phyloP scores from a whole-genome alignment of 129 eudicot genomes.

The Smallanthus sonchifolius region DNA sequence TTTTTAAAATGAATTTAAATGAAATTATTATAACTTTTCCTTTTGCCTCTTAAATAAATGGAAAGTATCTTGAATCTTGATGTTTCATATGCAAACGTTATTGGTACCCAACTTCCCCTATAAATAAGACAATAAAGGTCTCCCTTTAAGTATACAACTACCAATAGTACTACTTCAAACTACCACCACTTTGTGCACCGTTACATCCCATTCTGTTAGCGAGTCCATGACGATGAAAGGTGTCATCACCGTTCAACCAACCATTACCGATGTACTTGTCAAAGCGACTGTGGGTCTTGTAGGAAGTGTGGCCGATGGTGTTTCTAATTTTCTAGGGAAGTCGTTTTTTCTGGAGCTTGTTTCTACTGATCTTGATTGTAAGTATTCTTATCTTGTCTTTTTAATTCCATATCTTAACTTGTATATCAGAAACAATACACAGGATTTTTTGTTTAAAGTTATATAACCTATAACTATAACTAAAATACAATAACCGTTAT shows the following conservation, averaged over 20 bases:
- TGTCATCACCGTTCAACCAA: constrained; percentile 36
- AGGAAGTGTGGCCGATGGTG: constrained; percentile 34
- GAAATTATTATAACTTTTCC: too few species aligned
- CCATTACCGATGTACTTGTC: constrained; percentile 31
- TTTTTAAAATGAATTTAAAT: too few species aligned
- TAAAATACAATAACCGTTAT: too few species aligned
- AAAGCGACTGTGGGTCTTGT: constrained; percentile 24
- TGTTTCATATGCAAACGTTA: too few species aligned
- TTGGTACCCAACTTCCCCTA: background rate
- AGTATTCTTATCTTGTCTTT: background rate
- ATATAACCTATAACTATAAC: too few species aligned
- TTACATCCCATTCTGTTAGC: background rate
- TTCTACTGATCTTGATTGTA: constrained; percentile 45
- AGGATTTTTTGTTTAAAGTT: background rate
- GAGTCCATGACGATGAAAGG: constrained; percentile 22
- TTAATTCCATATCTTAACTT: background rate
- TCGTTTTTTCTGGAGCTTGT: constrained; percentile 55
- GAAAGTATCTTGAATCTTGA: too few species aligned
- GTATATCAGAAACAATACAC: background rate
- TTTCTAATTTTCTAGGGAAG: constrained; percentile 40
- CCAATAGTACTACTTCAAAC: background rate
- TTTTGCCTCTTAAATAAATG: too few species aligned
- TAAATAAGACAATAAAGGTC: background rate
- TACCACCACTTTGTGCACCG: background rate
- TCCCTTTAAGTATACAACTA: background rate